Evolutionary conservation across 202 grass and related monocot genomes (phyloP).

Genomic region (Setaria viridis): DNA sequence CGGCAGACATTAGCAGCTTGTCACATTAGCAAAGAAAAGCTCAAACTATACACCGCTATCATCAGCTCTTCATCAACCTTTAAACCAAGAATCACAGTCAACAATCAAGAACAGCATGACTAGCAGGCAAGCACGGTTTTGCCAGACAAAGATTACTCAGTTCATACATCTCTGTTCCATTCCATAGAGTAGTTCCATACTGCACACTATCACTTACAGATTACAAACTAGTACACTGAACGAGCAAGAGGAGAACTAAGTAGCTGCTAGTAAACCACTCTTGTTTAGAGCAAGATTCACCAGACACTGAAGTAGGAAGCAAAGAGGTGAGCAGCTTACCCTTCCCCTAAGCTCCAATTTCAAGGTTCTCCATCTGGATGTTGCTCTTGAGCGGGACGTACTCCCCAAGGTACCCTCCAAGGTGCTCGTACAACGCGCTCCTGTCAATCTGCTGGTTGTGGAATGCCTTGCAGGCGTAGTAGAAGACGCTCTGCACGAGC

Average conservation of each 20-base stretch:
- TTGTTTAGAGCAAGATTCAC: conserved; percentile 32
- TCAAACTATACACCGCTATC: not conserved
- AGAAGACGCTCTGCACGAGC: conserved; percentile 94
- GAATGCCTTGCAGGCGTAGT: conserved; percentile 96
- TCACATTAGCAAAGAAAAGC: conserved; percentile 8
- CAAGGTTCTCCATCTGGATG: conserved; percentile 95
- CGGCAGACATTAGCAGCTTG: not conserved
- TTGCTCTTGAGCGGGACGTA: conserved; percentile 97
- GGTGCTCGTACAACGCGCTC: conserved; percentile 79
- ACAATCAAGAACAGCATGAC: not conserved
- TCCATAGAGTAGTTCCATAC: conserved; percentile 40
- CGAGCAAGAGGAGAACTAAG: conserved; percentile 28
- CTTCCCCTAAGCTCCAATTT: conserved; percentile 44
- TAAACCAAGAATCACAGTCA: not conserved
- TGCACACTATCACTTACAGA: conserved; percentile 41
- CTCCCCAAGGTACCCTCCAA: conserved; percentile 92
- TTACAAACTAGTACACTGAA: conserved; percentile 37
- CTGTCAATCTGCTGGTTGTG: conserved; percentile 97
- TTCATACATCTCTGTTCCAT: conserved; percentile 58
- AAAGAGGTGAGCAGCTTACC: conserved; percentile 45
- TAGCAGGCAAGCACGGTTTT: not conserved
- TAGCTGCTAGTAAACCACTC: conserved; percentile 34
- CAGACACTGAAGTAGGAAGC: conserved; percentile 17
- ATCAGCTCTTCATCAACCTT: not conserved
- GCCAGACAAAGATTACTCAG: conserved; percentile 23